Evolutionary conservation across 75 land plant genomes (phyloP), one percentile per base, ranked within the genome.

Genomic region (Pinus albicaulis): DNA sequence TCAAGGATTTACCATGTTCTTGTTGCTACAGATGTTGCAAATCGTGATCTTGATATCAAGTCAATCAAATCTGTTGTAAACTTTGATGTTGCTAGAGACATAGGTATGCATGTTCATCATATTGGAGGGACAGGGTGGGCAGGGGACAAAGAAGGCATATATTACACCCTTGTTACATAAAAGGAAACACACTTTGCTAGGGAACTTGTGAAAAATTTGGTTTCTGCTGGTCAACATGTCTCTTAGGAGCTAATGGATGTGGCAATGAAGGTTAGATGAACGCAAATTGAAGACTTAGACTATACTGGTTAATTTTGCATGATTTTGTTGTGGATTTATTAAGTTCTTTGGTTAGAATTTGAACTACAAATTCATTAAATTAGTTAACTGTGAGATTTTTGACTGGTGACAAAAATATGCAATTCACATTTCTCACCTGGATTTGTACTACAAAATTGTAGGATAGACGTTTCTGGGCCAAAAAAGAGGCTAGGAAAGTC

Each of bases 51-150:
- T 57, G 99, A 97, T 78, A 97, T 97, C 31, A 97, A 97, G 80
- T 97, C 99, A 58, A 97, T 97, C 53, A 97, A 97, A 64, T 87
- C 98, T 12, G 99, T 97, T 75, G 95, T 97, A 16, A 97, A 97
- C 63, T 92, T 85, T 86, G 99, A 95, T 74, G 88, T 91, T 86
- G 99, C 99, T 11, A 89, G 78, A 86, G 99, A 97, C 73, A 97
- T 97, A 95, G 98, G 94, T 76, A 92, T 91, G 84, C 99, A 97
- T 88, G 98, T 97, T 10, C 99, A 97, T 73, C 91, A 98, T 36
- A 89, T 97, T 89, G 99, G 99, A 57, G 82, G 99, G 73, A 97
- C 99, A 81, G 99, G 99, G 38, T 89, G 99, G 80, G 99, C 99
- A 76, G 99, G 99, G 74, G 99, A 97, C 55, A 97, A 97, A 80